Base-by-base conservation (phyloP, 768 basidiomycete species). In the Udeniomyces megalosporus region DNA sequence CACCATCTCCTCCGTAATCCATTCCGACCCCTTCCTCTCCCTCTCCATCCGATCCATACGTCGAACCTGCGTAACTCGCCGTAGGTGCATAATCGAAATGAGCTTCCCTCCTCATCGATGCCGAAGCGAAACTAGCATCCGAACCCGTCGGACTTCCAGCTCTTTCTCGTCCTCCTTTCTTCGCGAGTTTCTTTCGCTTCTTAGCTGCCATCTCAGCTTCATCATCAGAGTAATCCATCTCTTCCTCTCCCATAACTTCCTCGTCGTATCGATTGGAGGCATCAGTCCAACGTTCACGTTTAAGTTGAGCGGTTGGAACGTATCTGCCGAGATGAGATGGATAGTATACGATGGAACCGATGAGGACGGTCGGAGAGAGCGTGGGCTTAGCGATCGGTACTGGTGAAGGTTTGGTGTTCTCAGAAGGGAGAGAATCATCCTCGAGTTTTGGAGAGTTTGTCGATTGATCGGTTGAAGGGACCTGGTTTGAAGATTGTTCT, bases 141-240 rank as follows among this genome's bases (percentile, higher is more conserved):
- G 56, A 63, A 12, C 49, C 56, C 28, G 62, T 52, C 22, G 62
- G 62, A 8, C 56, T 58, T 2, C 62, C 62, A 15, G 56, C 62
- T 28, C 62, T 48, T 14, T 31, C 45, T 4, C 54, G 35, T 7
- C 47, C 47, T 10, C 44, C 58, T 26, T 42, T 34, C 8, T 42
- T 42, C 10, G 34, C 55, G 47, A 58, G 22, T 42, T 60, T 65
- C 14, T 52, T 38, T 28, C 52, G 31, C 24, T 52, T 52, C 53
- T 65, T 65, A 24, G 63, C 63, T 17, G 29, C 28, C 35, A 57
- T 57, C 47, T 65, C 63, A 8, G 45, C 32, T 34, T 65, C 63
- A 22, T 65, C 63, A 42, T 65, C 63, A 24, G 24, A 29, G 58
- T 58, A 65, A 29, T 65, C 63, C 57, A 59, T 59, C 58, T 65